Evolutionary conservation across 2,329 filamentous ascomycete species (phyloP).

Genomic region (Ramularia endophylla): DNA sequence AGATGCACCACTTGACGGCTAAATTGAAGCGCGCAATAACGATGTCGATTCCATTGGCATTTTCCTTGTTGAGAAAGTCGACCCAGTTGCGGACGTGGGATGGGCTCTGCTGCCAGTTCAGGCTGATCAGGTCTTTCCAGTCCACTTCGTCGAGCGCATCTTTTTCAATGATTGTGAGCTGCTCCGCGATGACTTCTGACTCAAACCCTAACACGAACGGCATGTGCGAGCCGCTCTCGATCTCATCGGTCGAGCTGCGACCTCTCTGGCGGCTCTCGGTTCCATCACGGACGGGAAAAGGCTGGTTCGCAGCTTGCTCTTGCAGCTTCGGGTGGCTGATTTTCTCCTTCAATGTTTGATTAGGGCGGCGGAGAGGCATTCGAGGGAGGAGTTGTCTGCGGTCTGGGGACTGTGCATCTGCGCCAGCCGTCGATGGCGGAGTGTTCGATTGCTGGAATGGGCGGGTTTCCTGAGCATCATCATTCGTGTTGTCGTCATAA

Average conservation of each 20-base stretch:
- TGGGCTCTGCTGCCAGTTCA: constrained; percentile 67
- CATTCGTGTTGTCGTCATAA: constrained; percentile 41
- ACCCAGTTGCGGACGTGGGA: constrained; percentile 57
- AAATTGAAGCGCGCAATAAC: constrained; percentile 83
- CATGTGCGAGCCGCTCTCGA: constrained; percentile 49
- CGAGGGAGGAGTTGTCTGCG: constrained; percentile 14
- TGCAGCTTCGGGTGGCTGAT: constrained; percentile 18
- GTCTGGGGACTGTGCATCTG: constrained; percentile 19
- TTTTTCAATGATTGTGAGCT: constrained; percentile 81
- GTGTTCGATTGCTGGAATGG: constrained; percentile 11
- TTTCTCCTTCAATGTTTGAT: constrained; percentile 16
- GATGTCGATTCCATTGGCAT: constrained; percentile 63
- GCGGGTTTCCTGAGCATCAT: constrained; percentile 9
- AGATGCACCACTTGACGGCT: constrained; percentile 81
- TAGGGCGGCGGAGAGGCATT: constrained; percentile 7
- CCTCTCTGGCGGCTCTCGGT: constrained; percentile 4
- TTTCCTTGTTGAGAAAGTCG: constrained; percentile 61
- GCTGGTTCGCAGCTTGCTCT: constrained; percentile 16
- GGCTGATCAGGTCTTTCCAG: constrained; percentile 80
- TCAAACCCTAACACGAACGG: constrained; percentile 79
- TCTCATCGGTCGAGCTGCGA: not conserved
- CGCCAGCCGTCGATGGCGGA: constrained; percentile 35
- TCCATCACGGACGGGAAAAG: constrained; percentile 13
- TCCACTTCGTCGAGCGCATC: constrained; percentile 81
- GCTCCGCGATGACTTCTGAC: constrained; percentile 70